Percentiles rank a stretch among this genome's conserved stretches.
Conservation (phyloP, 169 alveolate species). For the Plasmodium vinckei region DNA sequence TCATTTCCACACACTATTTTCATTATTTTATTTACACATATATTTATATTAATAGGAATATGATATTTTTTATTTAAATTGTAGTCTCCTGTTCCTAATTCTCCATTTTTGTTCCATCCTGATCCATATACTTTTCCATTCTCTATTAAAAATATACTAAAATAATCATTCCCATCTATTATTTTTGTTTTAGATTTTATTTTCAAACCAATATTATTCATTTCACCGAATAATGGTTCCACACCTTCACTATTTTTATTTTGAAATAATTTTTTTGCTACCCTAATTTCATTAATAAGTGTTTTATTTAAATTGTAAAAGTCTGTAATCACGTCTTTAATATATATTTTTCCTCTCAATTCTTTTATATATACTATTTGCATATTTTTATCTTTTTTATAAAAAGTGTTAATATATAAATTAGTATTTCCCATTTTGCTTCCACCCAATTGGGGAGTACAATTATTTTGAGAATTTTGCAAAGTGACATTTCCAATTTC, state of each 20-base stretch:
- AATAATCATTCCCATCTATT: constrained; percentile 92
- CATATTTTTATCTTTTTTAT: not conserved
- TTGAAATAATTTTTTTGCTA: not conserved
- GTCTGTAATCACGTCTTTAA: constrained; percentile 8
- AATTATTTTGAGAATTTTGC: not conserved
- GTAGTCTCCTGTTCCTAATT: constrained; percentile 88
- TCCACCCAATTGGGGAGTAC: not conserved
- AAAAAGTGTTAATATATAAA: not conserved
- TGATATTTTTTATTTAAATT: constrained; percentile 60
- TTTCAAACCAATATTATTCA: not conserved
- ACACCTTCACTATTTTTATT: not conserved
- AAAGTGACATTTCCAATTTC: not conserved
- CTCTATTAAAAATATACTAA: constrained; percentile 86
- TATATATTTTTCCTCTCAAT: constrained; percentile 35
- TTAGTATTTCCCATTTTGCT: not conserved
- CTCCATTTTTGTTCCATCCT: constrained; percentile 95
- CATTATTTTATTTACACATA: constrained; percentile 76
- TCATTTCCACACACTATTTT: constrained; percentile 92
- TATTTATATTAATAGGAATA: constrained; percentile 31
- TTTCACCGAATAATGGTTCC: not conserved
- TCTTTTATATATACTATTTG: constrained; percentile 25
- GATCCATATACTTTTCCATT: constrained; percentile 93
- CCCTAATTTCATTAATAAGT: not conserved
- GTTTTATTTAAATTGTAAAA: constrained; percentile 32
- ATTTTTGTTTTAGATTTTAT: constrained; percentile 77